Percentiles rank a stretch among this genome's conserved stretches.
Evolutionary conservation across 768 basidiomycete genomes (phyloP).

Genomic region (Holtermanniella nyarrowii): DNA sequence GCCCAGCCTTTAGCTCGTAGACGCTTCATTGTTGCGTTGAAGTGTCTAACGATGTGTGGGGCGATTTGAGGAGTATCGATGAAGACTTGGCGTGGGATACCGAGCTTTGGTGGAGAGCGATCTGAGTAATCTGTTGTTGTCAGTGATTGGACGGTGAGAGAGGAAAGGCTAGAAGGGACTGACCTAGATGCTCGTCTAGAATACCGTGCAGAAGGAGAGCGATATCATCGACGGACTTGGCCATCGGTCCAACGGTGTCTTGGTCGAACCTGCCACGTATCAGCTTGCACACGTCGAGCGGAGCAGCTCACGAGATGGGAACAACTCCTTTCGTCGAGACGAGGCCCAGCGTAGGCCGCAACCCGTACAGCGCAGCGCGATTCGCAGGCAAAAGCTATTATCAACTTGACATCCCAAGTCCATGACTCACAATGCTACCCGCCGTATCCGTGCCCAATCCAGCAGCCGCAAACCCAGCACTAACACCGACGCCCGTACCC

Average conservation of each 20-base stretch:
- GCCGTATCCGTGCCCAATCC: slow-evolving; percentile 10
- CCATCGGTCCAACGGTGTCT: neutral
- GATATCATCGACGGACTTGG: neutral
- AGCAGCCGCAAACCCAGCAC: slow-evolving; percentile 6
- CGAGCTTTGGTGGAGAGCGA: slow-evolving; percentile 6
- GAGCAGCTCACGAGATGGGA: neutral
- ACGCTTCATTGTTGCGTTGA: slow-evolving; percentile 11
- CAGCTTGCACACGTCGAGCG: neutral
- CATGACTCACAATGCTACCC: slow-evolving; percentile 4
- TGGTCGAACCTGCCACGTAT: neutral
- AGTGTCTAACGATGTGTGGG: slow-evolving; percentile 7
- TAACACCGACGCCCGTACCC: slow-evolving; percentile 11
- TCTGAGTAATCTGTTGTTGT: slow-evolving; percentile 7
- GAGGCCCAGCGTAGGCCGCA: neutral
- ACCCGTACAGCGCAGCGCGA: neutral
- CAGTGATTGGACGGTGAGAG: neutral
- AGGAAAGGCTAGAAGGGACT: no score
- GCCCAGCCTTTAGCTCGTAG: slow-evolving; percentile 12
- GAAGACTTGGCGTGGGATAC: slow-evolving; percentile 16
- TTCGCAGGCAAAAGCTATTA: neutral
- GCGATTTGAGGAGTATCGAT: slow-evolving; percentile 6
- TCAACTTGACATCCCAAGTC: neutral
- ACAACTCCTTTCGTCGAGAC: neutral
- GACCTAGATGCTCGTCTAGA: slow-evolving; percentile 2
- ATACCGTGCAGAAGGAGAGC: neutral